Conservation (phyloP, 345 rosid genomes). For the Citrus australasica region DNA sequence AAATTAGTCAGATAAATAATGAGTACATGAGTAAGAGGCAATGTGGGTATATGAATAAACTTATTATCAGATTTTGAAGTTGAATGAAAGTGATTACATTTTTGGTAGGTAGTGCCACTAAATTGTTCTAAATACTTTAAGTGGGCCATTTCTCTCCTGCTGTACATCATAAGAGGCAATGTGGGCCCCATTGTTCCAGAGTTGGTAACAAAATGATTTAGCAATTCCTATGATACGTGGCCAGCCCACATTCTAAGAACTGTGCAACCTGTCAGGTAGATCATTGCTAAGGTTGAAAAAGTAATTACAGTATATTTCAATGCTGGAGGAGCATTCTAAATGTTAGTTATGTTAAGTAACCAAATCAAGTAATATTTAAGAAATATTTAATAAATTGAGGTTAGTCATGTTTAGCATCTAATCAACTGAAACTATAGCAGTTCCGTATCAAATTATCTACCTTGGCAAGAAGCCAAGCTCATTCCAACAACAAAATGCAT, state of each 20-base stretch:
- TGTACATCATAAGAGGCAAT: not conserved
- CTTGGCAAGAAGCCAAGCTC: not conserved
- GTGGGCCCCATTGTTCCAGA: not conserved
- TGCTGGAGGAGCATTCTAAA: not conserved
- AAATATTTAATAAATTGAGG: too few relatives aligned
- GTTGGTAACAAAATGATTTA: not conserved
- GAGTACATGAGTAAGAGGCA: not conserved
- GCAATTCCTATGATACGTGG: not conserved
- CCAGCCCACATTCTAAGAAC: not conserved
- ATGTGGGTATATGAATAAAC: too few relatives aligned
- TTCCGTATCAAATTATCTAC: not conserved
- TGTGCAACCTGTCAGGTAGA: not conserved
- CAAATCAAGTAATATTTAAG: too few relatives aligned
- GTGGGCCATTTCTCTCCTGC: not conserved
- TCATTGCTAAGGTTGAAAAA: not conserved
- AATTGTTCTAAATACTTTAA: not conserved
- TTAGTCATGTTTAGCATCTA: not conserved
- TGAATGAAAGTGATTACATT: not conserved
- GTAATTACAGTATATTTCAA: not conserved
- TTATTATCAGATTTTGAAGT: not conserved
- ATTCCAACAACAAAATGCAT: not conserved
- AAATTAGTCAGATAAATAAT: not conserved
- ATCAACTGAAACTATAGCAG: not conserved
- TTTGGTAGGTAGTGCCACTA: not conserved
- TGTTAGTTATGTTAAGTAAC: too few relatives aligned